A percentile compares a stretch with the other conserved stretches of the same genome.
Conservation (phyloP, 345 rosid genomes). For the Aquilaria sinensis region DNA sequence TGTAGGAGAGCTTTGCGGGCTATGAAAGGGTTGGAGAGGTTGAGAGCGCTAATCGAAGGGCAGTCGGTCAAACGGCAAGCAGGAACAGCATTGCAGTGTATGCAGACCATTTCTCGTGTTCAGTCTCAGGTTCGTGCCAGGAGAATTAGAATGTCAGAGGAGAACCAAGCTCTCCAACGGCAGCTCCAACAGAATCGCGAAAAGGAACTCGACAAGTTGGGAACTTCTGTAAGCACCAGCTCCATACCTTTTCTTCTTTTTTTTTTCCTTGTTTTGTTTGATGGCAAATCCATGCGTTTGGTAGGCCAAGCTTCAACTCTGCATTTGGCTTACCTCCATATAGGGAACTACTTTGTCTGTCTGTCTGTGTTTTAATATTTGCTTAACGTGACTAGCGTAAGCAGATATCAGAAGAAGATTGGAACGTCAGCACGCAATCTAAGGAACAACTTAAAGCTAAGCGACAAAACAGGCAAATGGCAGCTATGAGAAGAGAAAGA, state of each 20-base stretch:
- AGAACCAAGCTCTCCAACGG: slow-evolving; percentile 63
- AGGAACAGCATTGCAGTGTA: slow-evolving; percentile 58
- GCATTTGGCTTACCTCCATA: no score
- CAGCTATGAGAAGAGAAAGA: slow-evolving; percentile 84
- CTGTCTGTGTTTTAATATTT: no score
- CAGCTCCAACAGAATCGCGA: slow-evolving; percentile 61
- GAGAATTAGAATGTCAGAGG: slow-evolving; percentile 74
- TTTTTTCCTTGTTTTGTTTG: neutral
- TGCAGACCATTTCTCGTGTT: slow-evolving; percentile 82
- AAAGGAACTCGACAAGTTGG: slow-evolving; percentile 48
- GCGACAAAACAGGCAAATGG: slow-evolving; percentile 54
- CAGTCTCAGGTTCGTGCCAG: slow-evolving; percentile 76
- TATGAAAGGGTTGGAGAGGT: slow-evolving; percentile 77
- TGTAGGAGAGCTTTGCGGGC: slow-evolving; percentile 88
- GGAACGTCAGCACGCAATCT: slow-evolving; percentile 63
- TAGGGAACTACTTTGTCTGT: no score
- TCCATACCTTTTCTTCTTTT: neutral
- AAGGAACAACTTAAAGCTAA: slow-evolving; percentile 70
- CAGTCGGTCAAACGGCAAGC: slow-evolving; percentile 81
- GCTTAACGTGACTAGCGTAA: no score
- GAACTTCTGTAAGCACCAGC: slow-evolving; percentile 26
- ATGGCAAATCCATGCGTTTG: no score
- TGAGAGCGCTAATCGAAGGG: slow-evolving; percentile 66
- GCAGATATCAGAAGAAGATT: slow-evolving; percentile 33
- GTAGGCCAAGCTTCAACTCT: no score